Evolutionary conservation across 192 early-diverging fungal genomes (phyloP), one percentile per base, ranked within the genome.

Genomic region (Chytriomyces hyalinus): DNA sequence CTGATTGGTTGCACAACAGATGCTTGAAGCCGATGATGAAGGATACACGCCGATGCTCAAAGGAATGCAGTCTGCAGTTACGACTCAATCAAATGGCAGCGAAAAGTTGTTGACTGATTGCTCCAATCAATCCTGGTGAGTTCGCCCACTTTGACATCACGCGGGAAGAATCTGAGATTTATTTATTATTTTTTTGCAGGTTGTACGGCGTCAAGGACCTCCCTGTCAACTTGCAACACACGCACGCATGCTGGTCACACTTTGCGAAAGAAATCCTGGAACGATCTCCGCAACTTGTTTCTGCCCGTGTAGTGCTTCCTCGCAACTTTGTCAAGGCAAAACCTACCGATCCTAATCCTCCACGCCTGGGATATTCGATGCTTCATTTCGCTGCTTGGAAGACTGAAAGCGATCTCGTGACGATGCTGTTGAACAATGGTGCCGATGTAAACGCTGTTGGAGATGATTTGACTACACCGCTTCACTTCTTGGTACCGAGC

Each of bases 1-100:
- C 66, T n/a, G 45, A 68, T 11, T 47, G 11, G 36, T 28, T 17
- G 17, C 45, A 68, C 24, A 48, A 47, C 11, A 73, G 71, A 17
- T 73, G 26, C 7, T 8, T n/a, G 71, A 73, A 26, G 17, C 6
- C 3, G 71, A 80, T 74, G 6, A 11, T 6, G 5, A 67, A 9
- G 67, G 71, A 28, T 72, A 82, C 67, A 81, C 83, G 10, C 83
- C 83, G 6, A 57, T 86, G 43, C 53, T 75, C 4, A 43, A 48
- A 5, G 79, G 80, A 6, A 61, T 80, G 49, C 2, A 50, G 36
- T 3, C 4, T 61, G 48, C 53, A 1, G 80, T 84, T 28, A 50
- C 76, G 17, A 8, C 11, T 15, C 71, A 73, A 47, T 8, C 8
- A 49, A 47, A 11, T 28, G 28, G 8, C 9, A 9, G 11, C 10